Percentiles rank a stretch among this genome's conserved stretches.
phyloP scores from a whole-genome alignment of 2,329 filamentous ascomycete species.

The Fusarium nelsonii region DNA sequence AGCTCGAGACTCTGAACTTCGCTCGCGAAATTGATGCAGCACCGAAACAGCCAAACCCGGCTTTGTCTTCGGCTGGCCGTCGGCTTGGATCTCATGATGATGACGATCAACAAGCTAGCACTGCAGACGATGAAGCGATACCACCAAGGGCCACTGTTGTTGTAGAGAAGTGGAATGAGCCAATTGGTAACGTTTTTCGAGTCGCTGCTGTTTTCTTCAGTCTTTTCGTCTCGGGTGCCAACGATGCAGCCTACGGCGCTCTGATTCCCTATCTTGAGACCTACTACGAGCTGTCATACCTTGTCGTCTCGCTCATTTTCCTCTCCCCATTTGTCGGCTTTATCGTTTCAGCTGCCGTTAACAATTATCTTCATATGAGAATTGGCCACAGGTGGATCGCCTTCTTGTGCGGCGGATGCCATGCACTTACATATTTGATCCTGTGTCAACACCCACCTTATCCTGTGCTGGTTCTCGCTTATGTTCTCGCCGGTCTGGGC shows the following conservation, averaged over 20 bases:
- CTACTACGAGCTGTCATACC: slow-evolving; percentile 73
- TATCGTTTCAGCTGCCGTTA: slow-evolving; percentile 69
- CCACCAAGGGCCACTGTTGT: not conserved
- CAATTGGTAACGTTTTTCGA: slow-evolving; percentile 57
- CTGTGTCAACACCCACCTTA: slow-evolving; percentile 75
- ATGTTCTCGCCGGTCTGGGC: slow-evolving; percentile 75
- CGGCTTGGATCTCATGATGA: slow-evolving; percentile 18
- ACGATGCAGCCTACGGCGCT: slow-evolving; percentile 64
- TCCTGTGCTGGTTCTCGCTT: slow-evolving; percentile 73
- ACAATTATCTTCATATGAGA: slow-evolving; percentile 60
- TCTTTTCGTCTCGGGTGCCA: slow-evolving; percentile 70
- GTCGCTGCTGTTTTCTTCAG: slow-evolving; percentile 67
- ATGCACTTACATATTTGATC: slow-evolving; percentile 72
- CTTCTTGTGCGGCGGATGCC: slow-evolving; percentile 68
- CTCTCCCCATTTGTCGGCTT: slow-evolving; percentile 76
- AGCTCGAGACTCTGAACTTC: slow-evolving; percentile 17
- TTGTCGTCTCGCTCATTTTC: slow-evolving; percentile 74
- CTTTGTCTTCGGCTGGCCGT: slow-evolving; percentile 14
- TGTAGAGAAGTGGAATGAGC: slow-evolving; percentile 38
- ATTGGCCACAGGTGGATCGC: slow-evolving; percentile 66
- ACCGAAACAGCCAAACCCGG: slow-evolving; percentile 20
- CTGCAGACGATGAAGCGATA: not conserved
- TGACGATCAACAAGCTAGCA: not conserved
- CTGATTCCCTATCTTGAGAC: slow-evolving; percentile 43
- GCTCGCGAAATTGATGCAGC: not conserved